These are phyloP conservation scores for Chaetothyriales sp. DNA, from an alignment of 2,329 filamentous ascomycete genomes.

Conservation along the genomic window DNA sequence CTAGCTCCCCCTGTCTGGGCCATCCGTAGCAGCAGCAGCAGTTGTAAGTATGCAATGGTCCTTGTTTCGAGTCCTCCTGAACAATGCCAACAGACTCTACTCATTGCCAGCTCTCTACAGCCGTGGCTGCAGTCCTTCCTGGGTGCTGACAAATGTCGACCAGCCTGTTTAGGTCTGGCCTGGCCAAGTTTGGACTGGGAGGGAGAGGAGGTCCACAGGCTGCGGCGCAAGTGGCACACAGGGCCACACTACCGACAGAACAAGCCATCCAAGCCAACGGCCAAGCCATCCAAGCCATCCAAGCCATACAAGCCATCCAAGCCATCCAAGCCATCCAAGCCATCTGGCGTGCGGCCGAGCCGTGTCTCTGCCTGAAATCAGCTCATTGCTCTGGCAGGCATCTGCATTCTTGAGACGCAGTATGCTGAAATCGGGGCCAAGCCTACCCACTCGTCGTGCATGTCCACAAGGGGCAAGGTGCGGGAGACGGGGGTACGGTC, in stretches of 20 bases:
- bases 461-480: neutral
- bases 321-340: no score
- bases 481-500: neutral
- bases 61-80: neutral
- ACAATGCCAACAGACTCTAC: no score
- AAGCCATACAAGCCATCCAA: no score
- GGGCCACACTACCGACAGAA: neutral
- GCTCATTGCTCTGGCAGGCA: neutral
- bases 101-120: no score
- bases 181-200: neutral
- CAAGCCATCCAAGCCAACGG: no score
- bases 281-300: no score
- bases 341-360: neutral
- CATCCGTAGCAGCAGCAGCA: no score
- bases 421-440: neutral
- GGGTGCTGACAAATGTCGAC: neutral
- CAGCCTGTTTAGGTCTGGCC: neutral
- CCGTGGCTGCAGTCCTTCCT: neutral
- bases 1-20: neutral
- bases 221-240: no score
- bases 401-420: neutral
- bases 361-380: neutral
- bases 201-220: no score
- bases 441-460: neutral
- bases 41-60: neutral